Conservation (phyloP, 2,329 filamentous ascomycete species). For the Clonostachys rhizophaga region DNA sequence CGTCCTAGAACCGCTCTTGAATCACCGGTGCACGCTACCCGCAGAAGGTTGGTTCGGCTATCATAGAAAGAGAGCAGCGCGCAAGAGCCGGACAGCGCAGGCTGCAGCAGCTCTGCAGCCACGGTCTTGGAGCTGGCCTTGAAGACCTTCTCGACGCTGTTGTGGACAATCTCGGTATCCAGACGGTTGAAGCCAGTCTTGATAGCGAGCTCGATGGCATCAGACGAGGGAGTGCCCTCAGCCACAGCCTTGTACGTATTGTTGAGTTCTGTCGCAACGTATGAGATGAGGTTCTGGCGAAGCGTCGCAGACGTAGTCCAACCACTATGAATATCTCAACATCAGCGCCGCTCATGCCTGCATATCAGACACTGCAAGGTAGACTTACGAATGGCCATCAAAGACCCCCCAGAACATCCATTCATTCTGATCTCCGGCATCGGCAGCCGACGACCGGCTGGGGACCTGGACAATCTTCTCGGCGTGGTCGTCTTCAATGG, state of each 20-base stretch:
- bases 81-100: constrained; percentile 94
- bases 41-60: constrained; percentile 75
- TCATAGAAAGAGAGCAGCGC: constrained; percentile 97
- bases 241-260: constrained; percentile 74
- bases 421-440: constrained; percentile 58
- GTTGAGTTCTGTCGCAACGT: constrained; percentile 90
- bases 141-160: constrained; percentile 86
- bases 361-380: background rate
- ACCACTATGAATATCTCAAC: constrained; percentile 49
- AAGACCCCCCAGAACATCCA: constrained; percentile 99
- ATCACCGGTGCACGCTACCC: constrained; percentile 94
- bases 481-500: constrained; percentile 96
- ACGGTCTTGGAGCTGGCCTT: constrained; percentile 86
- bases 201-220: constrained; percentile 84
- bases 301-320: constrained; percentile 98
- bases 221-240: constrained; percentile 61
- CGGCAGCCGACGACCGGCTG: constrained; percentile 36
- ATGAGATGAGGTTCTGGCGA: constrained; percentile 85
- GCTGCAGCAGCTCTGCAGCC: constrained; percentile 86
- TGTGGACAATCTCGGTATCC: constrained; percentile 91
- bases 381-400: constrained; percentile 83
- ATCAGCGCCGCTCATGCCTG: too few relatives aligned
- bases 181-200: constrained; percentile 85
- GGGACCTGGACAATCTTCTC: constrained; percentile 96
- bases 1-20: constrained; percentile 92